Evolutionary conservation across 1,284 basidiomycete species (phyloP).

Genomic region (Irpex rosettiformis): DNA sequence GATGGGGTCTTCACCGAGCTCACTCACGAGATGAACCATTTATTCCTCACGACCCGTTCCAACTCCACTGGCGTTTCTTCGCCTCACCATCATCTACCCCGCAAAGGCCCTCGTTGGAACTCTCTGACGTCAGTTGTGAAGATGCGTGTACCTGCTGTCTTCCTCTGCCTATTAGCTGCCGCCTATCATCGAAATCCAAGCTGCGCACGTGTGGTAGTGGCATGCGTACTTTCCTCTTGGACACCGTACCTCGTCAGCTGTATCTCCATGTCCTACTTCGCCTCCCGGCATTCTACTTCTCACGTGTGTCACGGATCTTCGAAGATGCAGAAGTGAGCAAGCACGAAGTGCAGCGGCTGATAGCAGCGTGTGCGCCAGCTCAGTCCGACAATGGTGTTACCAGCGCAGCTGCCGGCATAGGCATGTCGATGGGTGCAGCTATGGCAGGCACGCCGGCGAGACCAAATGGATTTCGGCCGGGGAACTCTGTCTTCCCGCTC

Average conservation of each 20-base stretch:
- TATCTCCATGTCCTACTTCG: conserved; percentile 66
- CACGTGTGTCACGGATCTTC: conserved; percentile 67
- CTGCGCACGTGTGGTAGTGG: conserved; percentile 15
- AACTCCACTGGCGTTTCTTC: conserved; percentile 30
- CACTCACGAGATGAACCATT: conserved; percentile 47
- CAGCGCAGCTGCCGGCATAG: conserved; percentile 16
- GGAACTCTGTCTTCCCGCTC: conserved; percentile 39
- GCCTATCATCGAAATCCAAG: neutral
- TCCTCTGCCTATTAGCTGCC: conserved; percentile 17
- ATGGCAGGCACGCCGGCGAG: neutral
- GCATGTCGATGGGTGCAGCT: conserved; percentile 4
- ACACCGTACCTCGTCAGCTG: conserved; percentile 54
- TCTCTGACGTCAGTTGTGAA: conserved; percentile 13
- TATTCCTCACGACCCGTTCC: conserved; percentile 45
- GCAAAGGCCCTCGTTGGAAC: conserved; percentile 9
- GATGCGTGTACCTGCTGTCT: conserved; percentile 17
- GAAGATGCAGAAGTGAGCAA: conserved; percentile 71
- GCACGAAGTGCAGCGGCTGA: conserved; percentile 68
- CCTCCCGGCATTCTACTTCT: conserved; percentile 71
- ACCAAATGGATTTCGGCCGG: neutral
- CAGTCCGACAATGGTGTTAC: conserved; percentile 9
- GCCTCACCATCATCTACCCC: conserved; percentile 18
- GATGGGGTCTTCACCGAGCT: conserved; percentile 33
- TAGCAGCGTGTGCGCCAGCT: conserved; percentile 39
- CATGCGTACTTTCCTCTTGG: conserved; percentile 34